These are phyloP conservation scores for Saccharomyces hybrid DNA, from an alignment of 1,139 yeast species.

Conservation along the genomic window DNA sequence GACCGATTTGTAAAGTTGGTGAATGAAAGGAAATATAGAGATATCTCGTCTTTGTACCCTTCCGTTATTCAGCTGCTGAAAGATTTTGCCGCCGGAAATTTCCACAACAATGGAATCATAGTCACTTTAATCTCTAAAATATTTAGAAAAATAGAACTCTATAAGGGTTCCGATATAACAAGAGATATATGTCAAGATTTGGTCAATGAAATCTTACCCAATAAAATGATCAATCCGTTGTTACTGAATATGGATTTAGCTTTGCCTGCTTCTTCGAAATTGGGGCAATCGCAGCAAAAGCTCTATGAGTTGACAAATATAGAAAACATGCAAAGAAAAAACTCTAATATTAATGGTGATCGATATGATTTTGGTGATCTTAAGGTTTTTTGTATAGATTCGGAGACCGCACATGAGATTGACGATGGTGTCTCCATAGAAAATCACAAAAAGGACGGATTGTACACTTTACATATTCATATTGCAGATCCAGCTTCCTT, in stretches of 20 bases:
- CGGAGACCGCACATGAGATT: slow-evolving; percentile 74
- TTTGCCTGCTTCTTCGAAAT: slow-evolving; percentile 14
- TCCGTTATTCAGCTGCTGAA: slow-evolving; percentile 14
- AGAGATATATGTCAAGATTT: slow-evolving; percentile 22
- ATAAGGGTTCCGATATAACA: slow-evolving; percentile 23
- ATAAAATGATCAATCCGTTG: slow-evolving; percentile 12
- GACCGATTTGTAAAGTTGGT: slow-evolving; percentile 14
- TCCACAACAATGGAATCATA: slow-evolving; percentile 15
- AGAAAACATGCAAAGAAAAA: slow-evolving; percentile 11
- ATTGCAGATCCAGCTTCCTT: slow-evolving; percentile 83
- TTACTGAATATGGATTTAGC: slow-evolving; percentile 17
- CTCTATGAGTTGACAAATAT: slow-evolving; percentile 23
- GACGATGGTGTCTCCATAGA: slow-evolving; percentile 84
- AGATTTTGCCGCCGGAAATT: slow-evolving; percentile 26
- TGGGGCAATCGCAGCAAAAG: slow-evolving; percentile 9
- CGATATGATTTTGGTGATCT: slow-evolving; percentile 41
- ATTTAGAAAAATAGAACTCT: slow-evolving; percentile 18
- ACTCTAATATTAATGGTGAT: slow-evolving; percentile 34
- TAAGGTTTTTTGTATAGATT: slow-evolving; percentile 79
- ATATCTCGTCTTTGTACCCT: slow-evolving; percentile 9
- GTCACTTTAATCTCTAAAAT: slow-evolving; percentile 19
- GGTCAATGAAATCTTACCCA: slow-evolving; percentile 12
- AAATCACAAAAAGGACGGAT: slow-evolving; percentile 26
- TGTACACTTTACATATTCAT: slow-evolving; percentile 53
- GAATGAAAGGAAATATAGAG: slow-evolving; percentile 10